Evolutionary conservation across 139 green algal species (phyloP).

Genomic region (Chlamydomonas incerta): DNA sequence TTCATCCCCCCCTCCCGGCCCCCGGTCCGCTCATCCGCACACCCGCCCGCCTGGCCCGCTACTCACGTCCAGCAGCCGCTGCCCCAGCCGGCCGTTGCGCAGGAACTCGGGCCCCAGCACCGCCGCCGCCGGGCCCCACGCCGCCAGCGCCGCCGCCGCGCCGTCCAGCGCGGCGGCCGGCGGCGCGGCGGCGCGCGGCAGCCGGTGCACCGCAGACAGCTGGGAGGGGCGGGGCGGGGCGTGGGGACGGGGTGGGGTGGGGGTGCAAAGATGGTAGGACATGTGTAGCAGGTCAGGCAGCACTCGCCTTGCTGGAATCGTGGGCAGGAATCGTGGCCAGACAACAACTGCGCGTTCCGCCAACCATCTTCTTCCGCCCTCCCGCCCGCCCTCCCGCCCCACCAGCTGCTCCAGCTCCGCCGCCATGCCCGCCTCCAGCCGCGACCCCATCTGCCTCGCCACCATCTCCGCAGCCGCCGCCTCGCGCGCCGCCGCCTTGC

Average conservation of each 20-base stretch:
- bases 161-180: not conserved
- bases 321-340: too few species aligned
- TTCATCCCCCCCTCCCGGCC: too few species aligned
- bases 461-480: constrained; percentile 9
- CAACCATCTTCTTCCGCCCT: too few species aligned
- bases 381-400: too few species aligned
- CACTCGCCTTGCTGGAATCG: too few species aligned
- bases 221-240: too few species aligned
- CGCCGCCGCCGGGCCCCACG: not conserved
- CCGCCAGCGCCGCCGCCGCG: not conserved
- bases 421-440: not conserved
- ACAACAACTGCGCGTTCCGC: too few species aligned
- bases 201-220: too few species aligned
- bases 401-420: constrained; percentile 14
- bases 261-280: too few species aligned
- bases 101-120: constrained; percentile 7
- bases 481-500: not conserved
- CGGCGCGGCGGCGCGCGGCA: not conserved
- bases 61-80: constrained; percentile 29
- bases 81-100: not conserved
- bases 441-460: constrained; percentile 4
- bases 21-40: not conserved
- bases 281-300: too few species aligned
- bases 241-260: too few species aligned
- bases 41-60: not conserved